Base-by-base conservation (phyloP, 306 rosid species). In the Cucumis hystrix region DNA sequence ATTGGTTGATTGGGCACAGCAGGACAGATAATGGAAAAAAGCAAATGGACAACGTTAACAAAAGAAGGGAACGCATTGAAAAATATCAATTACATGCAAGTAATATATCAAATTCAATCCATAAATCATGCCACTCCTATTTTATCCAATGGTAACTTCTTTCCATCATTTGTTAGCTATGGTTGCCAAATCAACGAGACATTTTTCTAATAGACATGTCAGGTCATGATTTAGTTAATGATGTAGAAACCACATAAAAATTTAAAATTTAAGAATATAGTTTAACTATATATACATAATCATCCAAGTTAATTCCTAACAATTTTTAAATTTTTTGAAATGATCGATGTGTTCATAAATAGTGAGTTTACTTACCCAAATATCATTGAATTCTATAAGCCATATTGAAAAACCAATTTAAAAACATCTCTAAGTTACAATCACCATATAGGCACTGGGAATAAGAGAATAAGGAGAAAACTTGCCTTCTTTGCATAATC, bases 401-500 rank as follows among this genome's bases (percentile, higher is more conserved):
- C 20, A 62, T 62, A 10, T 62, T 6, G 67, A 14, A 28, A 62
- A 30, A 62, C 41, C 67, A 14, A 35, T 37, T 37, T 18, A 65
- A 65, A 65, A 65, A 37, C 71, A 35, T 10, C 47, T 65, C 71
- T 11, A 64, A 64, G 1, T 41, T 18, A 66, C 30, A 66, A 18
- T 66, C 52, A 33, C 6, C 43, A 35, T 6, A 35, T 16, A 35
- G 6, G 18, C 23, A 8, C 7, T 39, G 2, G 73, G 13, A 2
- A 40, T 33, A 16, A 75, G n/a, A 25, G 12, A 45, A 64, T 58
- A 73, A 78, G 14, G 49, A 41, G 37, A 35, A 16, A 35, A 83
- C 90, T 86, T 82, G 72, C 97, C 91, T 88, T 83, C 86, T 71
- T 82, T 20, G 78, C 90, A 64, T 87, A 93, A 79, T 89, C 92